Evolutionary conservation across 2,329 filamentous ascomycete species (phyloP).

Genomic region (Alternaria brassicae): DNA sequence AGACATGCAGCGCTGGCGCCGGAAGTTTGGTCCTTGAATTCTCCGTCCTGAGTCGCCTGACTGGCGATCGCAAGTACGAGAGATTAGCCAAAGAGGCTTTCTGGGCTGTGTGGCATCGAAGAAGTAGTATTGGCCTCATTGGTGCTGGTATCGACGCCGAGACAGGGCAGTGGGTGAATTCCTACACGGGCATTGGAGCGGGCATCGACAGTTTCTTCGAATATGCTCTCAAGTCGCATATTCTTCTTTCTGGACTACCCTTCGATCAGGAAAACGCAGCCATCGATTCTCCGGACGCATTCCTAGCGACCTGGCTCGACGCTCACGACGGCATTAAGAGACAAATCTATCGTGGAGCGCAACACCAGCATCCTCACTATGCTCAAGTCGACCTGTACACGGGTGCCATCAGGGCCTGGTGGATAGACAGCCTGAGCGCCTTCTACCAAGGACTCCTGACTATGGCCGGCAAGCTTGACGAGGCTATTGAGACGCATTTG

Average conservation of each 20-base stretch:
- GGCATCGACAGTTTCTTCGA: conserved; percentile 99
- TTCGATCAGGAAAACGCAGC: conserved; percentile 59
- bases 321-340: conserved; percentile 87
- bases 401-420: conserved; percentile 85
- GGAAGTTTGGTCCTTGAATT: conserved; percentile 95
- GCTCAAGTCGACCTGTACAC: conserved; percentile 88
- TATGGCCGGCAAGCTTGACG: conserved; percentile 86
- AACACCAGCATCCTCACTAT: conserved; percentile 87
- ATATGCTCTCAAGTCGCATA: conserved; percentile 93
- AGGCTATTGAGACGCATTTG: conserved; percentile 87
- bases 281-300: conserved; percentile 74
- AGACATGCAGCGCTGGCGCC: conserved; percentile 96
- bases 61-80: conserved; percentile 87
- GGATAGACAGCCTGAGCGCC: conserved; percentile 95
- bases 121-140: conserved; percentile 85
- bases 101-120: conserved; percentile 92
- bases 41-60: conserved; percentile 85
- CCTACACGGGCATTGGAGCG: conserved; percentile 92
- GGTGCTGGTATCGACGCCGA: conserved; percentile 94
- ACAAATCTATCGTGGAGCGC: conserved; percentile 80
- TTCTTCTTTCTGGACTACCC: conserved; percentile 78
- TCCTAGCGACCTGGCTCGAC: conserved; percentile 82
- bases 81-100: conserved; percentile 89
- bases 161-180: conserved; percentile 84
- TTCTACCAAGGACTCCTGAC: conserved; percentile 92